These are phyloP conservation scores for Sinapis alba DNA, from an alignment of 441 rosid species.

Conservation along the genomic window DNA sequence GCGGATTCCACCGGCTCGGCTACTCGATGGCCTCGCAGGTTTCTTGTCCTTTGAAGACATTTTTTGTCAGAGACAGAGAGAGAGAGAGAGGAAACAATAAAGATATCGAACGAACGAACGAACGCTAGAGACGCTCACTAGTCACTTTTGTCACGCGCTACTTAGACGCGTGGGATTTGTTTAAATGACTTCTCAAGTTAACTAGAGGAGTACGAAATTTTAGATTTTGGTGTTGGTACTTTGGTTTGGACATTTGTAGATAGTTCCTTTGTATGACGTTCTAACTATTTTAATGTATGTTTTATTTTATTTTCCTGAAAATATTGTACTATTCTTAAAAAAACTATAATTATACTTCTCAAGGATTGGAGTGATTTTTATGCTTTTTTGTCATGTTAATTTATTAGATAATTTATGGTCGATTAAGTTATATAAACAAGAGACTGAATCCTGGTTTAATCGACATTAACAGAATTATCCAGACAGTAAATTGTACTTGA, in stretches of 20 bases:
- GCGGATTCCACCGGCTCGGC: slow-evolving; percentile 69
- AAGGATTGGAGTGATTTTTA: too few relatives aligned
- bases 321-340: too few relatives aligned
- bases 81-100: background rate
- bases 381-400: too few relatives aligned
- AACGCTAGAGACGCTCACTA: slow-evolving; percentile 26
- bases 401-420: too few relatives aligned
- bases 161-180: slow-evolving; percentile 6
- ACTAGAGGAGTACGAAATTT: slow-evolving; percentile 7
- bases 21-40: slow-evolving; percentile 62
- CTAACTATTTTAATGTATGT: background rate
- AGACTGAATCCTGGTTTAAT: background rate
- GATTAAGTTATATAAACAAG: too few relatives aligned
- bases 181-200: background rate
- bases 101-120: background rate
- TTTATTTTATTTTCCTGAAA: background rate
- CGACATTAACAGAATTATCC: background rate
- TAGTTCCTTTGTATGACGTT: slow-evolving; percentile 13
- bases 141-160: slow-evolving; percentile 27
- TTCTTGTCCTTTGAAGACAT: slow-evolving; percentile 91
- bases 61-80: background rate
- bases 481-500: too few relatives aligned
- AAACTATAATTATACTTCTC: too few relatives aligned
- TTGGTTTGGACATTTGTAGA: slow-evolving; percentile 15
- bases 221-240: slow-evolving; percentile 15